phyloP scores from a whole-genome alignment of 2,329 filamentous ascomycete genomes.

The Epichloe baconii region DNA sequence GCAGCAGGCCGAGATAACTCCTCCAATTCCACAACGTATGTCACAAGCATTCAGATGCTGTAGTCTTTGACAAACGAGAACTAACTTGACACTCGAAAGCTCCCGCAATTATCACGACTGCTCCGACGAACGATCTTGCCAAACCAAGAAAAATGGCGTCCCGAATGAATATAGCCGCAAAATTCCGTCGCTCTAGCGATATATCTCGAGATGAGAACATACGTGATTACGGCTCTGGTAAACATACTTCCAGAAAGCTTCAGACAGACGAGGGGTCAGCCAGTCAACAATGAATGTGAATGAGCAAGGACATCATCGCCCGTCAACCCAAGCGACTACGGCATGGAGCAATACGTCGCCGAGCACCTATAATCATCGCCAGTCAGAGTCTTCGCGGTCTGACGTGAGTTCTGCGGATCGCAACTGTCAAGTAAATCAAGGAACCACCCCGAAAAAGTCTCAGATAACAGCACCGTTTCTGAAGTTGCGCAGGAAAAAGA shows the following conservation, averaged over 20 bases:
- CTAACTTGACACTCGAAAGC: constrained; percentile 25
- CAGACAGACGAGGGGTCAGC: constrained; percentile 15
- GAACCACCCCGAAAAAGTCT: constrained; percentile 46
- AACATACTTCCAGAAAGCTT: background rate
- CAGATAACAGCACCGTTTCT: constrained; percentile 64
- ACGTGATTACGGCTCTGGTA: background rate
- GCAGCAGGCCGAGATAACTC: constrained; percentile 46
- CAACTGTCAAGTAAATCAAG: constrained; percentile 44
- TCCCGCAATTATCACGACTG: constrained; percentile 77
- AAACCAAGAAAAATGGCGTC: constrained; percentile 41
- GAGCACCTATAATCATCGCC: constrained; percentile 31
- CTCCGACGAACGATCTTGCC: constrained; percentile 58
- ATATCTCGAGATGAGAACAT: constrained; percentile 20
- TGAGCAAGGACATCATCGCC: constrained; percentile 32
- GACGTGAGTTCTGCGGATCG: constrained; percentile 67
- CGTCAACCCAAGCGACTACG: constrained; percentile 16
- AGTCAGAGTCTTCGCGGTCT: constrained; percentile 70
- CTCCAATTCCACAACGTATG: constrained; percentile 46
- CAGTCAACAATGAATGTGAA: constrained; percentile 34
- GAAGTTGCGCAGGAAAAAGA: constrained; percentile 63
- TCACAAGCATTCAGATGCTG: constrained; percentile 9
- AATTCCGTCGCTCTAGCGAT: constrained; percentile 40
- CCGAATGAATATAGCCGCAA: constrained; percentile 39
- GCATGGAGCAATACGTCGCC: constrained; percentile 30
- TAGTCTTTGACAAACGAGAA: background rate